These are phyloP conservation scores for Fomitopsis betulina DNA, from an alignment of 1,284 basidiomycete species.

Conservation along the genomic window DNA sequence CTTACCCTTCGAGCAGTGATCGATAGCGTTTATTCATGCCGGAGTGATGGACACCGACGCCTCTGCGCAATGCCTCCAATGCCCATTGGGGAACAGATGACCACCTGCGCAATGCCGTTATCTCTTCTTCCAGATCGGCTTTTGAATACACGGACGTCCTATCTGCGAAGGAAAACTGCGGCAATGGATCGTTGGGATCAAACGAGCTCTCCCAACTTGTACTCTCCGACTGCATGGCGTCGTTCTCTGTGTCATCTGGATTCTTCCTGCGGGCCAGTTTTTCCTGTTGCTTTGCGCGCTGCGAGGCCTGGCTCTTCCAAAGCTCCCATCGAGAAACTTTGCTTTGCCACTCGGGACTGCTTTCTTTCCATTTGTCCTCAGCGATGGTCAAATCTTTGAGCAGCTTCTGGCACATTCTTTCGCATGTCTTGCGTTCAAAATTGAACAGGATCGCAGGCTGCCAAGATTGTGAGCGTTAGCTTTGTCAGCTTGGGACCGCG, in stretches of 20 bases:
- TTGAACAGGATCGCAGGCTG: conserved; percentile 66
- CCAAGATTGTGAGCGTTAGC: neutral
- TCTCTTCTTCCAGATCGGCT: conserved; percentile 45
- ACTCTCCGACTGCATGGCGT: conserved; percentile 8
- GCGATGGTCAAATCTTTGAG: conserved; percentile 31
- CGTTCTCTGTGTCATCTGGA: conserved; percentile 19
- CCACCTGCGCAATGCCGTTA: conserved; percentile 36
- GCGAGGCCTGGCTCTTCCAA: conserved; percentile 42
- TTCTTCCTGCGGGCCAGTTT: conserved; percentile 37
- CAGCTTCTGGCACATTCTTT: conserved; percentile 44
- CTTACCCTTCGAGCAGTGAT: conserved; percentile 54
- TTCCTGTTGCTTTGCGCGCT: conserved; percentile 37
- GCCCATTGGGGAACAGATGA: conserved; percentile 38
- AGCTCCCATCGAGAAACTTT: conserved; percentile 49
- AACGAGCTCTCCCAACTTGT: conserved; percentile 50
- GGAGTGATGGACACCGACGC: conserved; percentile 65
- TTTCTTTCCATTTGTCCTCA: conserved; percentile 47
- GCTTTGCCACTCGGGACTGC: conserved; percentile 42
- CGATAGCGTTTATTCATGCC: conserved; percentile 66
- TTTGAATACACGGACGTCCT: conserved; percentile 37
- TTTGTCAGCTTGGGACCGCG: neutral
- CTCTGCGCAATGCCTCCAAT: conserved; percentile 45
- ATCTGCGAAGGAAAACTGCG: conserved; percentile 56
- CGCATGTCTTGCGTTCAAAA: conserved; percentile 58
- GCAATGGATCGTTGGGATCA: conserved; percentile 50